Evolutionary conservation across 768 basidiomycete genomes (phyloP), one percentile per base, ranked within the genome.

Genomic region (Scleroderma bovista): DNA sequence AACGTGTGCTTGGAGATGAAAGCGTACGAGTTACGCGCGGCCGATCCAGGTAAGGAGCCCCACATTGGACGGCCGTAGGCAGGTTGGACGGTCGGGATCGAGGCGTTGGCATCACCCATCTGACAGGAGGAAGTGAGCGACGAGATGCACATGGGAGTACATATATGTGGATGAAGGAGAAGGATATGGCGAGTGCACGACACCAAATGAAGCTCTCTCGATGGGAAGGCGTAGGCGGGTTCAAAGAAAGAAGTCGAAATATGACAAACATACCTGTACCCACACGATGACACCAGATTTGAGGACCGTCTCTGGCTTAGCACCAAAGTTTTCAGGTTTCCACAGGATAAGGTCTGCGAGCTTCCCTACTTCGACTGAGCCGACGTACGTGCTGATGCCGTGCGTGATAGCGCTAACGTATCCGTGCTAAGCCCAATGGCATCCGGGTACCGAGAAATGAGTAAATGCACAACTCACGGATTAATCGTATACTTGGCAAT

Each of bases 21-120:
- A n/a, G n/a, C n/a, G n/a, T n/a, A n/a, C n/a, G n/a, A n/a, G n/a
- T n/a, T n/a, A n/a, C n/a, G n/a, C n/a, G n/a, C n/a, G n/a, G n/a
- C n/a, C n/a, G n/a, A n/a, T n/a, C n/a, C n/a, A n/a, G n/a, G n/a
- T n/a, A n/a, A n/a, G n/a, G n/a, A n/a, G n/a, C n/a, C n/a, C n/a
- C n/a, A n/a, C n/a, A n/a, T n/a, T n/a, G n/a, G n/a, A 38, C 85
- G 81, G 9, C 83, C 80, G 53, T 80, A 81, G 63, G 84, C 79
- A 0, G 96, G 96, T 63, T 98, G 93, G 0, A 99, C 91, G 2
- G 91, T 89, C 11, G 96, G 93, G 55, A 99, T 98, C 8, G 93
- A 94, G 1, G 79, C 96, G 66, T 97, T 98, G 0, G 95, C 88
- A 40, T 99, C 96, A 16, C 96, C 96, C 84, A 99, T 88, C 88